phyloP scores from a whole-genome alignment of 176 grass and related monocot species.

The Rhipidocladum racemiflorum region DNA sequence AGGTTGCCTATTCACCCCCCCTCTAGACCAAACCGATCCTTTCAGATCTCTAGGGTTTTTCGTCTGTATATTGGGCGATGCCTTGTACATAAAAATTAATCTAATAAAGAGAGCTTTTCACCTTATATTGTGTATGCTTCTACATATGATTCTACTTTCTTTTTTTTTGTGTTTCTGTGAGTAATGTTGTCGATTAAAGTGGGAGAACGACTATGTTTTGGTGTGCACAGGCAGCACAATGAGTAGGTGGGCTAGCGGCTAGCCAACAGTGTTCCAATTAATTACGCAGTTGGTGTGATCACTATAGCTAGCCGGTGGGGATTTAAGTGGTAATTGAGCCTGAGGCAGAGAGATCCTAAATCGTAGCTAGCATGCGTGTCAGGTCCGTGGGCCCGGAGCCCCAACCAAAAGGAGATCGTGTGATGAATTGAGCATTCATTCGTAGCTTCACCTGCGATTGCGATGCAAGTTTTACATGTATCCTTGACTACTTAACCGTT shows the following conservation, averaged over 20 bases:
- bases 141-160: no score
- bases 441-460: background rate
- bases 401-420: slow-evolving; percentile 1
- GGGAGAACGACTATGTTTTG: no score
- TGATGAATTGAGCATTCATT: background rate
- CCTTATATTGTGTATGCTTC: no score
- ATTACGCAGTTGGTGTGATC: slow-evolving; percentile 25
- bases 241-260: slow-evolving; percentile 4
- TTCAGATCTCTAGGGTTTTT: no score
- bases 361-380: background rate
- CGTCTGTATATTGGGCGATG: no score
- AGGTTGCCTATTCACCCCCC: no score
- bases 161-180: no score
- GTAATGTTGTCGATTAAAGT: no score
- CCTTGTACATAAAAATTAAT: no score
- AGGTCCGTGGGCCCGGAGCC: background rate
- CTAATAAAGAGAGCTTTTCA: no score
- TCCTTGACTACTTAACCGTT: background rate
- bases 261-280: slow-evolving; percentile 13
- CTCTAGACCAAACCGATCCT: no score
- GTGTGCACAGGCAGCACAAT: background rate
- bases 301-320: slow-evolving; percentile 31
- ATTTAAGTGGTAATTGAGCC: slow-evolving; percentile 33
- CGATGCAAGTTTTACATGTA: background rate
- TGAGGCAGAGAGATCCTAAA: background rate